Conservation (phyloP, 257 asterid genomes). For the Primulina huaijiensis region DNA sequence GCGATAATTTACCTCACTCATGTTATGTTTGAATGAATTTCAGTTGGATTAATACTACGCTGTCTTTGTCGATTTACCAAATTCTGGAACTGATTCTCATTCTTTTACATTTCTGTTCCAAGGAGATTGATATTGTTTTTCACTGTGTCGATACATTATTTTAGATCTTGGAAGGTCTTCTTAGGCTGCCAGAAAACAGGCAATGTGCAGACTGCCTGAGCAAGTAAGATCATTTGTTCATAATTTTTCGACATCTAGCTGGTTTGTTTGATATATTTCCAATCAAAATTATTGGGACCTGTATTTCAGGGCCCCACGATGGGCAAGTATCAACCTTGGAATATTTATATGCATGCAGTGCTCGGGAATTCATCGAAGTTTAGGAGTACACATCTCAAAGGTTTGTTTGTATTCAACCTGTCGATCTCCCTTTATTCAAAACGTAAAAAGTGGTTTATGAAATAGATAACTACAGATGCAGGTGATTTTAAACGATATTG, state of each 20-base stretch:
- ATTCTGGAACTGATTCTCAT: background rate
- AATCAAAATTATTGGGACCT: background rate
- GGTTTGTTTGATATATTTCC: background rate
- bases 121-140: constrained; percentile 20
- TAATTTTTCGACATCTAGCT: constrained; percentile 12
- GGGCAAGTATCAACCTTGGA: constrained; percentile 96
- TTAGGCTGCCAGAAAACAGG: constrained; percentile 74
- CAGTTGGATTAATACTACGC: background rate
- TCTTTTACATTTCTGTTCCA: background rate
- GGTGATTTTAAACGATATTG: background rate
- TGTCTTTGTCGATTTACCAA: background rate
- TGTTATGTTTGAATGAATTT: constrained; percentile 3
- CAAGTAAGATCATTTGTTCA: constrained; percentile 48
- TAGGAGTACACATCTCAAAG: constrained; percentile 94
- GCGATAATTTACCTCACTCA: background rate
- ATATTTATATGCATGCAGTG: constrained; percentile 88
- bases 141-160: constrained; percentile 12
- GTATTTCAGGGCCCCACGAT: constrained; percentile 74
- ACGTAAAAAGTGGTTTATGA: background rate
- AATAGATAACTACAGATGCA: background rate
- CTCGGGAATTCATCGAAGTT: constrained; percentile 89
- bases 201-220: constrained; percentile 88
- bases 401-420: constrained; percentile 29
- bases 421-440: background rate
- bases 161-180: constrained; percentile 71